Evolutionary conservation across 148 eudicot genomes (phyloP), one percentile per base, ranked within the genome.

Genomic region (Silene latifolia): DNA sequence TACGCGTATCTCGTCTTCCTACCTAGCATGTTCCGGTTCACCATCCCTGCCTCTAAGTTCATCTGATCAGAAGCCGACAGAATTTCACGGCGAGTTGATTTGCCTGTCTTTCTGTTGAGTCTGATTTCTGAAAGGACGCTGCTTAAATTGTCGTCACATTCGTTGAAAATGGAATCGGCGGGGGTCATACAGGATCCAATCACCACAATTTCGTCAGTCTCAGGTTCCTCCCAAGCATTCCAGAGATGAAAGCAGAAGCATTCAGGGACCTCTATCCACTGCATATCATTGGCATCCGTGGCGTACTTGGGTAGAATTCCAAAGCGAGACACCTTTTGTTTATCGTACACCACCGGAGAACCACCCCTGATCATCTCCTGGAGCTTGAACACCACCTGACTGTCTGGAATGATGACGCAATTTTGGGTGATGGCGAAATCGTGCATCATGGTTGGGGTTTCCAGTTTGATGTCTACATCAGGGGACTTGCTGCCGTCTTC

Each of bases 101-200:
- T 77, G 0, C 98, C 96, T 0, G 98, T 93, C 10, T 76, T 85
- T 32, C 84, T n/a, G 78, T 93, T 89, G 1, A 93, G 80, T 12
- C 98, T 63, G 53, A 93, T 93, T 78, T 90, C 98, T 0, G 96
- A 93, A n/a, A 93, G 46, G 6, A 89, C 88, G 18, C 89, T 84
- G 44, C 77, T 14, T 0, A 93, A 63, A 6, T 81, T 85, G 76
- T 89, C 90, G 27, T 90, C 93, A 12, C 86, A 80, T 63, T 93
- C 98, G 73, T 93, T 93, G 82, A 93, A 93, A 35, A 93, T 88
- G 0, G 98, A 93, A 80, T 93, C 98, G 0, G 98, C 80, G 0
- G 98, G 98, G 15, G 98, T 93, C 98, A 93, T 93, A 54, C 98
- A 93, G 4, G 96, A 90, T 5, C 98, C 98, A 19, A 93, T 89